phyloP scores from a whole-genome alignment of 164 flowering plant species.

The Kingdonia uniflora region DNA sequence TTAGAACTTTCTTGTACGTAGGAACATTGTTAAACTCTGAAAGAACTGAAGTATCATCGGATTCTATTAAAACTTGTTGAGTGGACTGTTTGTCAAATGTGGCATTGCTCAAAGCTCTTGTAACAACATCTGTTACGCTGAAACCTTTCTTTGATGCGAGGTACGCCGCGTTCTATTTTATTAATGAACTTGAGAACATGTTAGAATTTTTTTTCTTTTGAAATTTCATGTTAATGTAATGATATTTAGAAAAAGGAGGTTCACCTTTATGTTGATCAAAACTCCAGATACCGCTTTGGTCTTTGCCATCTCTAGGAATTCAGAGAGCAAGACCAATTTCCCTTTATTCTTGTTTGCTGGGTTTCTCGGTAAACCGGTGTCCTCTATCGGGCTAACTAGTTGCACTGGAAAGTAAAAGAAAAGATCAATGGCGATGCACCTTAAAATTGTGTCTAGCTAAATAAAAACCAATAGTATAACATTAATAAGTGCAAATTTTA shows the following conservation, averaged over 20 bases:
- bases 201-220: no score
- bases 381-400: conserved; percentile 3
- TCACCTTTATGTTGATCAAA: conserved; percentile 55
- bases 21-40: conserved; percentile 34
- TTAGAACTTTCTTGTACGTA: conserved; percentile 39
- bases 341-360: conserved; percentile 55
- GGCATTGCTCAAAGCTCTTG: conserved; percentile 50
- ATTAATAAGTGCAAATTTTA: background rate
- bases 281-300: conserved; percentile 54
- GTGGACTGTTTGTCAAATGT: conserved; percentile 57
- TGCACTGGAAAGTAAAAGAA: conserved; percentile 7
- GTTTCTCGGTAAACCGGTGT: conserved; percentile 18
- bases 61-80: conserved; percentile 61
- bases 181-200: no score
- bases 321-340: conserved; percentile 43
- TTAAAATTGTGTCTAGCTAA: background rate
- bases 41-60: conserved; percentile 75
- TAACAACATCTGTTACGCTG: conserved; percentile 37
- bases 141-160: conserved; percentile 77
- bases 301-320: conserved; percentile 65
- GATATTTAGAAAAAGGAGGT: background rate
- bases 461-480: background rate
- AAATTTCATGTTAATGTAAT: no score
- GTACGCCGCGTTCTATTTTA: conserved; percentile 67
- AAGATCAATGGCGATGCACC: background rate